A percentile compares a stretch with the other conserved stretches of the same genome.
These are phyloP conservation scores for Chaetomium sp. DNA, from an alignment of 2,329 filamentous ascomycete genomes.

Conservation along the genomic window DNA sequence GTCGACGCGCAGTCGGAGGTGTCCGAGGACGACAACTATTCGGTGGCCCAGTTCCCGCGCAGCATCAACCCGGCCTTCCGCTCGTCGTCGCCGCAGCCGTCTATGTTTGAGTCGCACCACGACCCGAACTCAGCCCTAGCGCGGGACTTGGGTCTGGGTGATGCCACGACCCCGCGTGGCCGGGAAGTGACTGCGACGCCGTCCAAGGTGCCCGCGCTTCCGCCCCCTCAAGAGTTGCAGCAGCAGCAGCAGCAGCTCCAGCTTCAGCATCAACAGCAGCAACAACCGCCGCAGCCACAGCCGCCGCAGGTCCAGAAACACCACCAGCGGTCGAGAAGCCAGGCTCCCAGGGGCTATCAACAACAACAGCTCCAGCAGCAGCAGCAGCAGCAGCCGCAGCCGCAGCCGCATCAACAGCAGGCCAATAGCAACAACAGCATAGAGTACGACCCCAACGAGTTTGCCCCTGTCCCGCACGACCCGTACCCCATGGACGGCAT, in stretches of 20 bases:
- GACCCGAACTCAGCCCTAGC: conserved; percentile 72
- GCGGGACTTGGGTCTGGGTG: conserved; percentile 58
- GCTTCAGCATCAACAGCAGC: conserved; percentile 5
- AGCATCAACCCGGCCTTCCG: conserved; percentile 94
- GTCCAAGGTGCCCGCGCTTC: conserved; percentile 37
- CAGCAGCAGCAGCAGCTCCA: background rate
- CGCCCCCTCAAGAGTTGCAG: background rate
- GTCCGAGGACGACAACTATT: conserved; percentile 84
- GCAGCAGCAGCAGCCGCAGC: too few species aligned
- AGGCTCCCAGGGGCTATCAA: conserved; percentile 22
- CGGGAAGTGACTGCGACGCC: conserved; percentile 47
- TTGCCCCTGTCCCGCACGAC: conserved; percentile 74
- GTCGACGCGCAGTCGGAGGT: conserved; percentile 73
- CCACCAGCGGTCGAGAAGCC: conserved; percentile 15
- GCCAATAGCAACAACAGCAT: conserved; percentile 15
- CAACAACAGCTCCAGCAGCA: conserved; percentile 14
- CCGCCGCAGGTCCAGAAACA: background rate
- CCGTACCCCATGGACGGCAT: conserved; percentile 93
- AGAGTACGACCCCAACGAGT: conserved; percentile 50
- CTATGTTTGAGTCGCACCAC: conserved; percentile 85
- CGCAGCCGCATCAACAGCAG: too few species aligned
- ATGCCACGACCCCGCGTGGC: conserved; percentile 38
- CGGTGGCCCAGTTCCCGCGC: conserved; percentile 89
- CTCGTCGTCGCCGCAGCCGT: conserved; percentile 92
- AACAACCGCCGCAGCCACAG: conserved; percentile 1